A percentile compares a stretch with the other conserved stretches of the same genome.
Evolutionary conservation across 495 filamentous ascomycete genomes (phyloP).

Genomic region (Lepraria neglecta): DNA sequence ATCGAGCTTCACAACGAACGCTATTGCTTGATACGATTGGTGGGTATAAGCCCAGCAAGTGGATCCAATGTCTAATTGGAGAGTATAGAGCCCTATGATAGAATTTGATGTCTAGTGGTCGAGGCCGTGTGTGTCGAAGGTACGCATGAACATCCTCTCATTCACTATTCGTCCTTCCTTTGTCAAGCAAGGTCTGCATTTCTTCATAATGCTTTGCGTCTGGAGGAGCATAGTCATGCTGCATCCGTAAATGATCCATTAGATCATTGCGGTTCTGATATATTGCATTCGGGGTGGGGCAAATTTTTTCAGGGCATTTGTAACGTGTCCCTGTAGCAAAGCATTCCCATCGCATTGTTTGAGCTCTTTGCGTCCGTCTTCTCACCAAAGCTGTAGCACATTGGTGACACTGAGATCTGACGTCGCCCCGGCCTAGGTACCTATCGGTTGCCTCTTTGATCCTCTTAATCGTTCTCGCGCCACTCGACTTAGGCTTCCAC

Average conservation of each 20-base stretch:
- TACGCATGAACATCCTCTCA: neutral
- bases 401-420: neutral
- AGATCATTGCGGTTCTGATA: slow-evolving; percentile 21
- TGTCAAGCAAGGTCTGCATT: slow-evolving; percentile 10
- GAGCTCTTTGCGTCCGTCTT: slow-evolving; percentile 5
- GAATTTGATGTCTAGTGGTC: too few relatives aligned
- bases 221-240: slow-evolving; percentile 15
- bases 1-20: too few relatives aligned
- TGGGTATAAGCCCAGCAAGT: too few relatives aligned
- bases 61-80: too few relatives aligned
- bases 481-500: slow-evolving; percentile 20
- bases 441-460: slow-evolving; percentile 3
- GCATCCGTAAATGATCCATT: slow-evolving; percentile 16
- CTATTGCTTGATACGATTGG: too few relatives aligned
- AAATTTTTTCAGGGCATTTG: slow-evolving; percentile 2
- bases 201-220: slow-evolving; percentile 1
- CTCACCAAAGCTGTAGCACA: neutral
- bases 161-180: slow-evolving; percentile 6
- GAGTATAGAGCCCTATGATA: too few relatives aligned
- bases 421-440: neutral
- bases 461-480: neutral
- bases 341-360: slow-evolving; percentile 18
- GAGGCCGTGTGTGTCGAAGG: too few relatives aligned
- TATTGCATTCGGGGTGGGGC: neutral
- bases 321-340: slow-evolving; percentile 16